These are phyloP conservation scores for Picea sitchensis DNA, from an alignment of 75 land plant species.

Conservation along the genomic window DNA sequence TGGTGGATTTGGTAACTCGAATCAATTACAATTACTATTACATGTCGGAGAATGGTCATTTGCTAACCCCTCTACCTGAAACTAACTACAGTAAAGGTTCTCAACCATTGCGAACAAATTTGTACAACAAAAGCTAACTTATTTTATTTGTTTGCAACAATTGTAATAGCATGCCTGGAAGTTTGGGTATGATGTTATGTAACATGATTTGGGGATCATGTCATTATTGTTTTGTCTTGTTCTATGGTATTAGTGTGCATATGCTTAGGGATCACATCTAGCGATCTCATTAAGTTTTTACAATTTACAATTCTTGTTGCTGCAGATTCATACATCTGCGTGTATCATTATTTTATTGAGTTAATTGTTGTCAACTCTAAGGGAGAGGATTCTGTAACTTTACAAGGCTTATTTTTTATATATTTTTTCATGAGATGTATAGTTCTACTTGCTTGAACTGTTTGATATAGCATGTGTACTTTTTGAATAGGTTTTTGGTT, in stretches of 20 bases:
- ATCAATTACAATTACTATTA: conserved; percentile 92
- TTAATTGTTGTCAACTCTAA: neutral
- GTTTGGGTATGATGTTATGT: neutral
- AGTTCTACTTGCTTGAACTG: too few species aligned
- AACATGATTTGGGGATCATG: neutral
- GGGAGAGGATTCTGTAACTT: neutral
- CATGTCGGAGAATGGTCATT: conserved; percentile 78
- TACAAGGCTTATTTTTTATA: too few species aligned
- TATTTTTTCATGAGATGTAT: too few species aligned
- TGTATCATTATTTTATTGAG: neutral
- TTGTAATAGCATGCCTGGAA: neutral
- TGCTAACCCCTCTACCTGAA: conserved; percentile 35
- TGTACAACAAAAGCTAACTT: conserved; percentile 1
- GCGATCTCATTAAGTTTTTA: neutral
- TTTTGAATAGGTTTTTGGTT: too few species aligned
- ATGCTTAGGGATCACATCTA: neutral
- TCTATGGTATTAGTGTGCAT: neutral
- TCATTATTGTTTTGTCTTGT: neutral
- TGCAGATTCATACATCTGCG: neutral
- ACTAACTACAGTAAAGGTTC: conserved; percentile 6
- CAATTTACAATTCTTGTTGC: neutral
- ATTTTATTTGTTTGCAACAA: neutral
- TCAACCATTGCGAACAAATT: neutral
- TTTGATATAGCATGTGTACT: too few species aligned
- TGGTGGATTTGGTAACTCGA: conserved; percentile 85